Evolutionary conservation across 805 yeast species (phyloP), one percentile per base, ranked within the genome.

Genomic region (Schizosaccharomyces osmophilus): DNA sequence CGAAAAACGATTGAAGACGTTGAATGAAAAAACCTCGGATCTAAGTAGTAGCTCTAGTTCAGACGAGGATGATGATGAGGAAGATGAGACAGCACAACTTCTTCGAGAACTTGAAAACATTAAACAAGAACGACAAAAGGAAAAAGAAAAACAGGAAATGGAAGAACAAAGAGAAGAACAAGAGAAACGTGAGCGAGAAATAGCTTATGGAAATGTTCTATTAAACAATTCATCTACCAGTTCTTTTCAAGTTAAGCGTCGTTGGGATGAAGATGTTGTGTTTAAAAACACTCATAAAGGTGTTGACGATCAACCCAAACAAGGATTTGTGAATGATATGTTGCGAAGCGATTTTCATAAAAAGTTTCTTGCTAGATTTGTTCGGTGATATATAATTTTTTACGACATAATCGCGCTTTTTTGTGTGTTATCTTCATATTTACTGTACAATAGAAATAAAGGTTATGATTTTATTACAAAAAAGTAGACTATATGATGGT

Each of bases 281-380:
- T 72, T 72, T 64, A 66, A 65, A 59, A 68, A 70, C 55, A 73
- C 72, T 60, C 72, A 73, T 9, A 64, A 64, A 55, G 67, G 66
- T 1, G 61, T 61, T 1, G 65, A 68, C 42, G 68, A 65, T n/a
- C 61, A 64, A 54, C 62, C 64, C 22, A 63, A 62, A 58, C 59
- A 63, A 15, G 67, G 68, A 9, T 69, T 69, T 61, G 66, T 72
- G 45, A 72, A 72, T 61, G 74, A 72, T 59, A 65, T 71, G 66
- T 51, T 72, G n/a, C 62, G 74, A 55, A 71, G 75, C 0, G 74
- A 72, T 24, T 72, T 72, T 61, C 74, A 72, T 63, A 64, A 66
- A 36, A 69, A 70, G 64, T 72, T 72, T 62, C 66, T 72, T 69
- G 63, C 70, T 64, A 69, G 69, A 63, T 72, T 71, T 58, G 64